Percentiles rank a stretch among this genome's conserved stretches.
Evolutionary conservation across 2,329 filamentous ascomycete genomes (phyloP).

Genomic region (Trichophyton benhamiae): DNA sequence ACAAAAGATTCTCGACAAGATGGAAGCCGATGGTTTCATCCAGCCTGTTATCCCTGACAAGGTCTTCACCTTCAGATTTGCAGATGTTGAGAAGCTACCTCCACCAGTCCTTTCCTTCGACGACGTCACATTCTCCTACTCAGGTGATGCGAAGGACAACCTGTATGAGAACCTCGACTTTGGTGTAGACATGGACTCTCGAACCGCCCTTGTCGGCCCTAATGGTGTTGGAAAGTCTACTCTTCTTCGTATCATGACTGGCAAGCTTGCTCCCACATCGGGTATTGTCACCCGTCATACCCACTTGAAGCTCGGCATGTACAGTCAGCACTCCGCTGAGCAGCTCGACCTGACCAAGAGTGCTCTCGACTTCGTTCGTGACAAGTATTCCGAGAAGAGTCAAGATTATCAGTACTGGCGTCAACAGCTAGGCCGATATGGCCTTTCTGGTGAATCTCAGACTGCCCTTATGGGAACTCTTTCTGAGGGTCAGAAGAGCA

Average conservation of each 20-base stretch:
- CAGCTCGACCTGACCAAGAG: constrained; percentile 98
- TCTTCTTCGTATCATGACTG: constrained; percentile 99
- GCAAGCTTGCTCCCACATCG: constrained; percentile 81
- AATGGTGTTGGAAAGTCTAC: constrained; percentile 99
- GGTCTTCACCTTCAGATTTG: constrained; percentile 96
- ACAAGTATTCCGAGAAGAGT: constrained; percentile 78
- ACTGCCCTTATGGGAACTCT: constrained; percentile 96
- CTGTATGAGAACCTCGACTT: constrained; percentile 94
- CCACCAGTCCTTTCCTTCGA: constrained; percentile 94
- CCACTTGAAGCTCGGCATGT: constrained; percentile 94
- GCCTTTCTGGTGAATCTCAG: constrained; percentile 83
- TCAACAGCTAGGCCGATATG: constrained; percentile 90
- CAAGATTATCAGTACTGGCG: constrained; percentile 99
- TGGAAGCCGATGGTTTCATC: constrained; percentile 98
- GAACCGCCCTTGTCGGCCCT: constrained; percentile 93
- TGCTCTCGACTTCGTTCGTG: constrained; percentile 89
- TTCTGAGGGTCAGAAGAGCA: constrained; percentile 93
- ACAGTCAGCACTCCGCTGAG: constrained; percentile 96
- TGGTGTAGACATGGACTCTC: constrained; percentile 98
- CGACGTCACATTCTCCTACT: constrained; percentile 96
- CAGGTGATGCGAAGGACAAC: constrained; percentile 75
- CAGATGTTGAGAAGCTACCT: constrained; percentile 97
- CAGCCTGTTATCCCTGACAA: constrained; percentile 74
- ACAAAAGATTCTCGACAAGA: constrained; percentile 99
- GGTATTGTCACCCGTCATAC: constrained; percentile 84